Evolutionary conservation across 768 basidiomycete species (phyloP), one percentile per base, ranked within the genome.

Genomic region (Pleurotus citrinopileatus): DNA sequence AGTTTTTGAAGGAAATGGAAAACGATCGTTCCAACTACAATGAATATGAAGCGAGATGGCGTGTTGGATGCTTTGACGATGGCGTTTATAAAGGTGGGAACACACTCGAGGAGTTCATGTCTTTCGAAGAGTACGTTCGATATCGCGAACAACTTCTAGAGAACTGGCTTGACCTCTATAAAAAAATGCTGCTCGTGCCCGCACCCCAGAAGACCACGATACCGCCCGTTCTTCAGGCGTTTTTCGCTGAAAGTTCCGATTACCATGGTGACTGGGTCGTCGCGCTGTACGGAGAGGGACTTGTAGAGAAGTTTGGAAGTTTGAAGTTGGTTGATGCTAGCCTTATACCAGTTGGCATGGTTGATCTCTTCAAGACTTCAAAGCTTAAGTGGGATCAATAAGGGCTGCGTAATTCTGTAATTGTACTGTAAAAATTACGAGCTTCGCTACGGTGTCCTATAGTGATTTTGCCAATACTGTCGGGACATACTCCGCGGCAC

Each of bases 311-410:
- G 45, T 77, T 73, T 61, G 74, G 74, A 1, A 62, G 69, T 25
- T 55, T 74, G 54, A 70, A 73, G 20, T 65, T 69, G 12, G 73
- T 77, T 6, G 73, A 77, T 60, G 60, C 70, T 3, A 66, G 62
- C 25, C 53, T 73, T 57, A 73, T 76, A 52, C 75, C 73, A 28
- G 63, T 73, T 22, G 72, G 70, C n/a, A 70, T 77, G 67, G 68
- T 74, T 20, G 63, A 72, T 43, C 54, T 73, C 37, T 75, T 71
- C 63, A 70, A 65, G 58, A 62, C 60, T 2, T 67, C 70, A 44
- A 64, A 65, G 55, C 65, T 70, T 42, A 63, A 65, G 54, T 58
- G 68, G 61, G 71, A 70, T 43, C 59, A 69, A 60, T 73, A 60
- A 80, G 82, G 59, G n/a, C n/a, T n/a, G n/a, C n/a, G n/a, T n/a